Conservation (phyloP, 73 alveolate genomes). For the Blepharisma japonicum region DNA sequence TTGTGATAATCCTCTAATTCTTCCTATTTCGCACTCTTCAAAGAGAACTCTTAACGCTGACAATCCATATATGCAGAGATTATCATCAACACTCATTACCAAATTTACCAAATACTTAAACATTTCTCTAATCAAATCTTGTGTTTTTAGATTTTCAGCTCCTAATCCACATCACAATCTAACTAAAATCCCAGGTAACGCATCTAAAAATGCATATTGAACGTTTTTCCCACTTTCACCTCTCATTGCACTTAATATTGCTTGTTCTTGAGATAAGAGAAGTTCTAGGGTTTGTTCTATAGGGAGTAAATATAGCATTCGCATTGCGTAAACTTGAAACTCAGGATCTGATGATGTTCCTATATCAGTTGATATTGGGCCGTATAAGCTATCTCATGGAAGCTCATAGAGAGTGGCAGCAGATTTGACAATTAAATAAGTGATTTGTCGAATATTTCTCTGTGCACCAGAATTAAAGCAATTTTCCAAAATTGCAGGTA, state of each 20-base stretch:
- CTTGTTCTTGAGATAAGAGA: conserved; percentile 18
- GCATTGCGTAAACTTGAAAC: conserved; percentile 12
- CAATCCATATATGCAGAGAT: not conserved
- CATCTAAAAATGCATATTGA: conserved; percentile 12
- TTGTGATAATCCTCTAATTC: conserved; percentile 21
- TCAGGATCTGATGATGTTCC: conserved; percentile 21
- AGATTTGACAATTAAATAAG: conserved; percentile 3
- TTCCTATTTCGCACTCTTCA: conserved; percentile 13
- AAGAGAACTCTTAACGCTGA: not conserved
- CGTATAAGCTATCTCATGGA: conserved; percentile 6
- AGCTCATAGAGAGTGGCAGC: conserved; percentile 24
- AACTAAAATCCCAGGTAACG: conserved; percentile 1
- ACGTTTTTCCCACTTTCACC: not conserved
- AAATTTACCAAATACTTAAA: not conserved
- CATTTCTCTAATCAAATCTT: conserved; percentile 20
- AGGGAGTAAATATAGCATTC: conserved; percentile 19
- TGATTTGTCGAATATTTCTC: not conserved
- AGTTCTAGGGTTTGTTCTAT: not conserved
- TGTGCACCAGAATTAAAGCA: conserved; percentile 1
- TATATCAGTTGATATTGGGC: not conserved
- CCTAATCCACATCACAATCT: conserved; percentile 17
- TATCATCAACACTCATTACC: not conserved
- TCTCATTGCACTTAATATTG: not conserved
- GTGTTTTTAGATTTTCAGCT: not conserved
- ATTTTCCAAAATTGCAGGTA: conserved; percentile 14